Evolutionary conservation across 2,329 filamentous ascomycete genomes (phyloP), one percentile per base, ranked within the genome.

Genomic region (Fusarium xyrophilum): DNA sequence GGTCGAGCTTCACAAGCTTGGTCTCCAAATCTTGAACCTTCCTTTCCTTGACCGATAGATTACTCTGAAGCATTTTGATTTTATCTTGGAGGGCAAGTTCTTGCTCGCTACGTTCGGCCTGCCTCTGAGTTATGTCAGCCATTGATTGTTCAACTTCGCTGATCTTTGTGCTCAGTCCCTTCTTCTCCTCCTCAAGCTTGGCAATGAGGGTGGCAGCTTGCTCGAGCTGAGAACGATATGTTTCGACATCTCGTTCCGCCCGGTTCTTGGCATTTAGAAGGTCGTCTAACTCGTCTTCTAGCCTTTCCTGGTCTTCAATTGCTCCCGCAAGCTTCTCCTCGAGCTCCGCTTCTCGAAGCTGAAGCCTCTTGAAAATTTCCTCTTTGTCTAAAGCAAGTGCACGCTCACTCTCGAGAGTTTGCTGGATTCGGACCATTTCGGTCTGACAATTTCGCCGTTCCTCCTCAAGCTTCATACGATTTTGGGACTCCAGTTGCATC

Each of bases 361-460:
- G 96, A 25, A 99, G 84, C n/a, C 96, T 89, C 76, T 95, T 96
- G 84, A 98, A 99, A 63, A 99, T 99, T 75, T 99, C 96, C 76
- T 99, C 96, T 77, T 99, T 99, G 79, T 99, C 96, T 8, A 99
- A 83, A 2, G 96, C 96, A 42, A 99, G 84, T n/a, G 95, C 93
- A 51, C 96, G 89, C 79, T 99, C 96, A 70, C 94, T 97, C 78
- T 99, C 96, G 4, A 99, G 85, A 0, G 93, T 97, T 73, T 98
- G 93, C 76, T 97, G 94, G 47, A 98, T 92, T 33, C 92, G 89
- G 70, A 94, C 88, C 74, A 97, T 91, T 74, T 99, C 96, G 17
- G 90, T 84, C 71, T 98, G 92, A 4, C 93, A 92, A 65, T 93
- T 91, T 42, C 96, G 88, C 33, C 94, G 88, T 72, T 99, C 96